Conservation (phyloP, 2,329 filamentous ascomycete genomes). For the Purpureocillium lavendulum region DNA sequence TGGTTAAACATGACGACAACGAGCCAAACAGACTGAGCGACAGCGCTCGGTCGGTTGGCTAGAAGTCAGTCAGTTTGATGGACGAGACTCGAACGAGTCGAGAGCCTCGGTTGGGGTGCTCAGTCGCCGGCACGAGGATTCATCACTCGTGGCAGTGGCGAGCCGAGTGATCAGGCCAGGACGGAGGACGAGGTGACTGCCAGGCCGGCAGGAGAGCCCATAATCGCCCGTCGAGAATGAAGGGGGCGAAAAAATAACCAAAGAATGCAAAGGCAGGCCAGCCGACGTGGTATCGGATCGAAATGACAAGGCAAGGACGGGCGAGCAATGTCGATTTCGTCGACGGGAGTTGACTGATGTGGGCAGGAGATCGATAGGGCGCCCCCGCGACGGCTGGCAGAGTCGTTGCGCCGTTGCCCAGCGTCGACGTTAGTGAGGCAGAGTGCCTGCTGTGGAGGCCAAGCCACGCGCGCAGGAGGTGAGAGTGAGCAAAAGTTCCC, state of each 20-base stretch:
- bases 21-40: slow-evolving; percentile 21
- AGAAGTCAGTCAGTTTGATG: slow-evolving; percentile 20
- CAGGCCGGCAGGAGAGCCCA: slow-evolving; percentile 26
- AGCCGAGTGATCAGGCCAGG: slow-evolving; percentile 21
- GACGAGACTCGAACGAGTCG: slow-evolving; percentile 29
- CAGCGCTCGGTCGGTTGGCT: slow-evolving; percentile 23
- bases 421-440: slow-evolving; percentile 4
- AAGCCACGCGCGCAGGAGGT: slow-evolving; percentile 25
- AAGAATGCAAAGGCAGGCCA: slow-evolving; percentile 11
- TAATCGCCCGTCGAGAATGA: slow-evolving; percentile 18
- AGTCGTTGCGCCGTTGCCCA: slow-evolving; percentile 2
- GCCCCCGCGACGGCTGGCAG: slow-evolving; percentile 5
- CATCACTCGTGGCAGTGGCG: slow-evolving; percentile 26
- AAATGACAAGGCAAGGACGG: slow-evolving; percentile 6
- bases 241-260: slow-evolving; percentile 17
- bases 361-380: slow-evolving; percentile 12
- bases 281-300: slow-evolving; percentile 9
- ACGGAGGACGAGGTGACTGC: slow-evolving; percentile 21
- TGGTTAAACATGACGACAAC: slow-evolving; percentile 30
- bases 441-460: slow-evolving; percentile 14
- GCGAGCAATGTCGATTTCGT: slow-evolving; percentile 10
- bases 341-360: slow-evolving; percentile 12
- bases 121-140: slow-evolving; percentile 24
- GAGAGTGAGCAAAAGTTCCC: slow-evolving; percentile 30
- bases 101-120: slow-evolving; percentile 25